A percentile compares a stretch with the other conserved stretches of the same genome.
Evolutionary conservation across 805 yeast genomes (phyloP).

Genomic region (Yarrowia porcina): DNA sequence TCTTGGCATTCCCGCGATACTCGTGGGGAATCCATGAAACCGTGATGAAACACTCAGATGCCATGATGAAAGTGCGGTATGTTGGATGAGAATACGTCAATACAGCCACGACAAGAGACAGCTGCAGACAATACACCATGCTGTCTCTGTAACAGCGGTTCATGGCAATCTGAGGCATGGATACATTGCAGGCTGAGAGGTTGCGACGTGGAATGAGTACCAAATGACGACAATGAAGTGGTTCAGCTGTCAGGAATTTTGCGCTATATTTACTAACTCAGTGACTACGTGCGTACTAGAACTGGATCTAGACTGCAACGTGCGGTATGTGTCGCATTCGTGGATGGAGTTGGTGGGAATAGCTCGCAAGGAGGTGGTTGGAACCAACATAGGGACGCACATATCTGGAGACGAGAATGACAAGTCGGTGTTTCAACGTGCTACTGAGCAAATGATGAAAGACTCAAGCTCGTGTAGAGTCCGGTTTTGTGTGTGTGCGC

Average conservation of each 20-base stretch:
- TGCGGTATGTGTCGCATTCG: constrained; percentile 67
- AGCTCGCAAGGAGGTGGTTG: constrained; percentile 49
- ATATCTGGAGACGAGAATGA: constrained; percentile 65
- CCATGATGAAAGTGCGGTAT: too few relatives aligned
- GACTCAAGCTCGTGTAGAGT: constrained; percentile 79
- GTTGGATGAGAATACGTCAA: too few relatives aligned
- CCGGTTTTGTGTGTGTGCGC: constrained; percentile 50
- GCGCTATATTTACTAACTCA: not conserved
- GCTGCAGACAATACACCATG: too few relatives aligned
- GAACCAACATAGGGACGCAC: constrained; percentile 58
- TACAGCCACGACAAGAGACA: too few relatives aligned
- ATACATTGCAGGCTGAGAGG: too few relatives aligned
- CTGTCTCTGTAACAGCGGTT: too few relatives aligned
- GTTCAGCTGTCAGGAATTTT: not conserved
- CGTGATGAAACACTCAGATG: too few relatives aligned
- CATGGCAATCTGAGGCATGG: too few relatives aligned
- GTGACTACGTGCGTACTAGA: constrained; percentile 54
- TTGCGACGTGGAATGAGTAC: too few relatives aligned
- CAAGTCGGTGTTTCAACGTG: constrained; percentile 62
- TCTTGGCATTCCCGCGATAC: too few relatives aligned
- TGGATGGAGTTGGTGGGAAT: constrained; percentile 83
- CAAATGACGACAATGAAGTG: too few relatives aligned
- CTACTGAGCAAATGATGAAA: constrained; percentile 62
- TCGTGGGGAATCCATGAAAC: too few relatives aligned
- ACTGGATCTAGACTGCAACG: constrained; percentile 71